These are phyloP conservation scores for Trichoderma atrobrunneum DNA, from an alignment of 2,329 filamentous ascomycete species.

Conservation along the genomic window DNA sequence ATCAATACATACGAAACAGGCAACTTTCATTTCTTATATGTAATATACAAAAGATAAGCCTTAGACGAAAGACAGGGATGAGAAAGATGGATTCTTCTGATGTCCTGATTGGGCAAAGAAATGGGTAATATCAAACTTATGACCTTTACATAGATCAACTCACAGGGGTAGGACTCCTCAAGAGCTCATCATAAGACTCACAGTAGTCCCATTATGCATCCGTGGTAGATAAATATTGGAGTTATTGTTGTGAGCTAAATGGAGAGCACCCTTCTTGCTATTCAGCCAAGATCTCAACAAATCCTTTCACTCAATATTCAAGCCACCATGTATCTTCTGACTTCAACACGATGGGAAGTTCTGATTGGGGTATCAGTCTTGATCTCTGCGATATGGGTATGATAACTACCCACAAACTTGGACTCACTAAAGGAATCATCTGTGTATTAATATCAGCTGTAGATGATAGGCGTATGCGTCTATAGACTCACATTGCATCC, in stretches of 20 bases:
- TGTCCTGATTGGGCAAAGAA: not conserved
- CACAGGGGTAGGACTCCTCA: not conserved
- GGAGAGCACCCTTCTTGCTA: not conserved
- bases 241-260: not conserved
- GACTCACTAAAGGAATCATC: too few relatives aligned
- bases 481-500: constrained; percentile 15
- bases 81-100: not conserved
- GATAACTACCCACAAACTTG: too few relatives aligned
- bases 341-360: not conserved
- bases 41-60: too few relatives aligned
- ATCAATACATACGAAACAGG: too few relatives aligned
- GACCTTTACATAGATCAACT: not conserved
- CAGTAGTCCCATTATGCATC: not conserved
- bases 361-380: too few relatives aligned
- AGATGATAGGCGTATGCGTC: not conserved
- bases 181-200: not conserved
- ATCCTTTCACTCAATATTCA: not conserved
- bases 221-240: not conserved
- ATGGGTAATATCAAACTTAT: not conserved
- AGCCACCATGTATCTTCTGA: not conserved
- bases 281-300: not conserved
- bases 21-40: too few relatives aligned
- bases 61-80: too few relatives aligned
- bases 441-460: not conserved
- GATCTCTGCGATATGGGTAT: too few relatives aligned